Percentiles rank a stretch among this genome's conserved stretches.
phyloP scores from a whole-genome alignment of 2,329 filamentous ascomycete species.

The Macrophomina pseudophaseolina region DNA sequence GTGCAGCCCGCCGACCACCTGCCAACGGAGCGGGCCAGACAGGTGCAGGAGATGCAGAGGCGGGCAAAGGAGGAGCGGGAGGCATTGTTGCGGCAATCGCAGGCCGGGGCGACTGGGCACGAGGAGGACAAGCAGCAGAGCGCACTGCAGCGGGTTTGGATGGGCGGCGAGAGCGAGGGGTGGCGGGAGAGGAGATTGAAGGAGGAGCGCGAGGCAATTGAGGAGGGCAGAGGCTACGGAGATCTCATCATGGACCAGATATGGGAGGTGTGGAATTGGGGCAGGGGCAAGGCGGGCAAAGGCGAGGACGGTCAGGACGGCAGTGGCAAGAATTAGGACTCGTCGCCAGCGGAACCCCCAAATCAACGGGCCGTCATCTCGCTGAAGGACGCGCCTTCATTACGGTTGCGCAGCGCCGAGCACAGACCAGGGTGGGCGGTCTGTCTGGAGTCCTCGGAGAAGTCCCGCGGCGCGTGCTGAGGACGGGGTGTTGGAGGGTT shows the following conservation, averaged over 20 bases:
- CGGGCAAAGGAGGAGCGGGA: constrained; percentile 41
- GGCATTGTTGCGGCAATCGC: constrained; percentile 38
- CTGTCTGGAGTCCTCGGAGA: constrained; percentile 4
- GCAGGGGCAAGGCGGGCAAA: constrained; percentile 41
- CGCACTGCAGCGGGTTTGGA: constrained; percentile 45
- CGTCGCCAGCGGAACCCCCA: neutral
- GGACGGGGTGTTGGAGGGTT: neutral
- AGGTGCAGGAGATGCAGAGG: constrained; percentile 42
- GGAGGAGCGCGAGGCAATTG: constrained; percentile 50
- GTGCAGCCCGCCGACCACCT: constrained; percentile 31
- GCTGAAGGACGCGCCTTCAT: constrained; percentile 6
- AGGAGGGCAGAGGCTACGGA: constrained; percentile 48
- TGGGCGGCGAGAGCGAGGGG: constrained; percentile 49
- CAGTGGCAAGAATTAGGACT: constrained; percentile 20
- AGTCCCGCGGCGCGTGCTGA: neutral
- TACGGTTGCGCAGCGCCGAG: constrained; percentile 9
- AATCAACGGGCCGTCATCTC: constrained; percentile 4
- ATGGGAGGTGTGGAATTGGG: constrained; percentile 55
- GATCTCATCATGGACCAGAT: constrained; percentile 53
- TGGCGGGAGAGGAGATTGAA: constrained; percentile 52
- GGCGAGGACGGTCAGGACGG: constrained; percentile 30
- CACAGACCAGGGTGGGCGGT: constrained; percentile 7
- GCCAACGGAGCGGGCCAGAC: constrained; percentile 45
- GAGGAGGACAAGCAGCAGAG: constrained; percentile 31
- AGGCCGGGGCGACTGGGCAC: constrained; percentile 26